Percentiles rank a stretch among this genome's conserved stretches.
These are phyloP conservation scores for Phytopythium mirpurense DNA, from an alignment of 352 stramenopile genomes.

Conservation along the genomic window DNA sequence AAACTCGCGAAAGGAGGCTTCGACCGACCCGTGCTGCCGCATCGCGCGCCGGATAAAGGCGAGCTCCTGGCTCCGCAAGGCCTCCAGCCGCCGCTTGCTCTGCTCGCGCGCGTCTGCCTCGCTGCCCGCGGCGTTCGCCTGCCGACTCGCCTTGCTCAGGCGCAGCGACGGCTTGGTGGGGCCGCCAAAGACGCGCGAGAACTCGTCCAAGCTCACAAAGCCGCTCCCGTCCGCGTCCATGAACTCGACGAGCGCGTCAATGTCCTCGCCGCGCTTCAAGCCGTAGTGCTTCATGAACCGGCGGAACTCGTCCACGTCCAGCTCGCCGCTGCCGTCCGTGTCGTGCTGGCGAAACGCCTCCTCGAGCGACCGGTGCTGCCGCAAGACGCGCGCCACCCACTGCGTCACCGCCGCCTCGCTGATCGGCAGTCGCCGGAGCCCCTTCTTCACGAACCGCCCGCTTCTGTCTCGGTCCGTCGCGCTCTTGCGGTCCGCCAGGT, in stretches of 20 bases:
- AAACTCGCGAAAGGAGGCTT: slow-evolving; percentile 38
- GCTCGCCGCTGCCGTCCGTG: slow-evolving; percentile 32
- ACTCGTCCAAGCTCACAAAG: slow-evolving; percentile 39
- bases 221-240: slow-evolving; percentile 36
- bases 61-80: slow-evolving; percentile 43
- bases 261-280: slow-evolving; percentile 26
- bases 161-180: slow-evolving; percentile 14
- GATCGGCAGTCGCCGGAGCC: not conserved
- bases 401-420: slow-evolving; percentile 6
- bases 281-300: slow-evolving; percentile 50
- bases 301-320: slow-evolving; percentile 43
- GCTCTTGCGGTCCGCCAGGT: slow-evolving; percentile 2
- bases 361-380: slow-evolving; percentile 29
- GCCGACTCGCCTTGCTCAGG: slow-evolving; percentile 8
- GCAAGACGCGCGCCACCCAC: slow-evolving; percentile 23
- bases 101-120: slow-evolving; percentile 15
- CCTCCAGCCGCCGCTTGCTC: slow-evolving; percentile 13
- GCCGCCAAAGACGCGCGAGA: slow-evolving; percentile 27
- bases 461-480: not conserved
- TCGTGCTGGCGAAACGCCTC: slow-evolving; percentile 32
- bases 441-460: not conserved
- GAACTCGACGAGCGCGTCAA: slow-evolving; percentile 29
- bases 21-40: slow-evolving; percentile 29
- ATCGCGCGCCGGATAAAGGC: slow-evolving; percentile 44
- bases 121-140: not conserved